These are phyloP conservation scores for Dichomitus squalens DNA, from an alignment of 1,284 basidiomycete species.

Conservation along the genomic window DNA sequence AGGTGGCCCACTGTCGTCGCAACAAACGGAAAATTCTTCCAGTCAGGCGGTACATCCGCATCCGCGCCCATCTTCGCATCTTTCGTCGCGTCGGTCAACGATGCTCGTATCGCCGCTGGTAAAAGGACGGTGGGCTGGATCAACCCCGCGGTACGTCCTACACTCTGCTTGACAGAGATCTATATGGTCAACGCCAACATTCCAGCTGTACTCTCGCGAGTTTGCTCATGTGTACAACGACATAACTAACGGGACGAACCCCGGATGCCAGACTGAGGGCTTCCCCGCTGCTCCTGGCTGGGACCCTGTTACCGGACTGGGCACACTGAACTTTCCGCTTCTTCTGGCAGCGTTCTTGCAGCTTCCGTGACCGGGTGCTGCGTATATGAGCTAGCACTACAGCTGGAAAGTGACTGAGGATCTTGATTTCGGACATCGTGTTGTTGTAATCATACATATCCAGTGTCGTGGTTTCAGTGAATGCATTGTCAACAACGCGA, in stretches of 20 bases:
- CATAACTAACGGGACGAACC: conserved; percentile 36
- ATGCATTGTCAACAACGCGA: no score
- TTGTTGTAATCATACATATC: no score
- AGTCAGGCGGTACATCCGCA: conserved; percentile 20
- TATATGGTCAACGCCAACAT: no score
- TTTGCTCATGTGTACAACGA: conserved; percentile 41
- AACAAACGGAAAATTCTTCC: conserved; percentile 29
- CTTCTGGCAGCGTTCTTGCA: conserved; percentile 8
- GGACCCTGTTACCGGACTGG: conserved; percentile 39
- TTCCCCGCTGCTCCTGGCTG: conserved; percentile 34
- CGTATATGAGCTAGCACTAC: no score
- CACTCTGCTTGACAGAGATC: no score
- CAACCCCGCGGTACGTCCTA: conserved; percentile 43
- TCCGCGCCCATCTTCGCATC: conserved; percentile 40
- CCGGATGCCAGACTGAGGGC: conserved; percentile 27
- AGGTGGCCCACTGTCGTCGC: conserved; percentile 40
- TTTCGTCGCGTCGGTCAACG: conserved; percentile 62
- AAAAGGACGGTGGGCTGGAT: conserved; percentile 55
- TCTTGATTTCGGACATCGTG: no score
- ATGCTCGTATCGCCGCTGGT: conserved; percentile 47
- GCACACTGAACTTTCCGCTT: conserved; percentile 30
- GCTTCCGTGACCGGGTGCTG: conserved; percentile 7
- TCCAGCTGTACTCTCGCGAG: conserved; percentile 32
- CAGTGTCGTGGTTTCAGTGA: no score
- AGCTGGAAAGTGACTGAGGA: no score